Conservation (phyloP, 2,329 filamentous ascomycete species). For the Massarina eburnea region DNA sequence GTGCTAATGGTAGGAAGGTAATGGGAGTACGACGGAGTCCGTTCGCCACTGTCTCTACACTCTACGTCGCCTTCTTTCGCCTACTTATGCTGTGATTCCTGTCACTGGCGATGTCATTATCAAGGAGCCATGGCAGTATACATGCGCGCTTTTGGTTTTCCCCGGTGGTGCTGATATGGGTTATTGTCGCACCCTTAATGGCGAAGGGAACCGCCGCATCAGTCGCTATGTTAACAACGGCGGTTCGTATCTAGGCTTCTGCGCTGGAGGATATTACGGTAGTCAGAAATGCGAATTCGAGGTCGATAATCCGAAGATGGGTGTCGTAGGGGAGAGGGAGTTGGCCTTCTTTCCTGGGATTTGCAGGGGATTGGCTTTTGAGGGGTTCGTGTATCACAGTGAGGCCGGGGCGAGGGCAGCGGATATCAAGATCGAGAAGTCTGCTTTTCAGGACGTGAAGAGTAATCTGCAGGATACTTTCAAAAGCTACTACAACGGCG, state of each 20-base stretch:
- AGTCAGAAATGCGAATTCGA: conserved; percentile 85
- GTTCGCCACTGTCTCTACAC: conserved; percentile 88
- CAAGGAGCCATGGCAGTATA: conserved; percentile 86
- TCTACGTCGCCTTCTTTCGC: conserved; percentile 80
- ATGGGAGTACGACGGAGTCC: conserved; percentile 83
- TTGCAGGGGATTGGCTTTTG: conserved; percentile 83
- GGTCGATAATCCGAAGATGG: conserved; percentile 75
- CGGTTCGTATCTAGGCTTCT: conserved; percentile 86
- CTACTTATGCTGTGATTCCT: conserved; percentile 90
- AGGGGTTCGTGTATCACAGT: conserved; percentile 86
- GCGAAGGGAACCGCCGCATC: conserved; percentile 82
- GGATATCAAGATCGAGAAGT: conserved; percentile 64
- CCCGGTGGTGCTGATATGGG: conserved; percentile 93
- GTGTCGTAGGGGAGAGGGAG: conserved; percentile 84
- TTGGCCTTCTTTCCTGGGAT: conserved; percentile 84
- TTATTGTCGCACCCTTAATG: conserved; percentile 86
- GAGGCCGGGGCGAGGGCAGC: conserved; percentile 80
- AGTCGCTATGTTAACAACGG: conserved; percentile 81
- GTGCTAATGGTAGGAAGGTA: conserved; percentile 56
- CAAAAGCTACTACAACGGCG: conserved; percentile 87
- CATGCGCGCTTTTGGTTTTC: conserved; percentile 86
- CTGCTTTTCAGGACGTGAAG: conserved; percentile 52
- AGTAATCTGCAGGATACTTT: conserved; percentile 63
- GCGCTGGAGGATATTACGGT: conserved; percentile 93
- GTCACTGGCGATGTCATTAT: conserved; percentile 76